Conservation (phyloP, 2,329 filamentous ascomycete genomes). For the Tolypocladium tundrense region DNA sequence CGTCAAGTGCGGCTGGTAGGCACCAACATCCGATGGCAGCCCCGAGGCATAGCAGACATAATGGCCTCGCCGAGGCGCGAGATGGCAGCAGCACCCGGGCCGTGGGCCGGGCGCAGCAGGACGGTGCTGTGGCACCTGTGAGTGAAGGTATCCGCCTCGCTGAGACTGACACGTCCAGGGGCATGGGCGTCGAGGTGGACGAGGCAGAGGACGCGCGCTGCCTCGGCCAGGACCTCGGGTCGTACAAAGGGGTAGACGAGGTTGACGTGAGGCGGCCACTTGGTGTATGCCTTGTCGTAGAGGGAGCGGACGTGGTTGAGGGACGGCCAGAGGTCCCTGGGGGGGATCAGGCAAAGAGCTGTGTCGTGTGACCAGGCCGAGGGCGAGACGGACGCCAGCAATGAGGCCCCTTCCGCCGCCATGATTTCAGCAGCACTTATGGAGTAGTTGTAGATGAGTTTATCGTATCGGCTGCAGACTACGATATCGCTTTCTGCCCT, state of each 20-base stretch:
- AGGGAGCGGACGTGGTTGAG: slow-evolving; percentile 46
- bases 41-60: slow-evolving; percentile 26
- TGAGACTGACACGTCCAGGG: slow-evolving; percentile 19
- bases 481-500: neutral
- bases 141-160: slow-evolving; percentile 34
- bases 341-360: slow-evolving; percentile 50
- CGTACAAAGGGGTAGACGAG: slow-evolving; percentile 55
- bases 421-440: neutral
- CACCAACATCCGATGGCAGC: slow-evolving; percentile 8
- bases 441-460: too few species aligned
- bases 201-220: slow-evolving; percentile 20
- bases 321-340: slow-evolving; percentile 32
- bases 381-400: neutral
- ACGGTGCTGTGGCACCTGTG: slow-evolving; percentile 41
- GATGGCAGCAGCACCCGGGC: slow-evolving; percentile 11
- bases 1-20: slow-evolving; percentile 42
- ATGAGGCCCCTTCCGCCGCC: neutral
- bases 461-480: neutral
- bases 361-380: slow-evolving; percentile 33
- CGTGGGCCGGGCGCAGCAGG: slow-evolving; percentile 22
- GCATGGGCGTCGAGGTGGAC: slow-evolving; percentile 6
- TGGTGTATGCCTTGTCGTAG: slow-evolving; percentile 50
- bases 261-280: slow-evolving; percentile 60
- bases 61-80: slow-evolving; percentile 21
- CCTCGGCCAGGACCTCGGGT: slow-evolving; percentile 32